Conservation (phyloP, 768 basidiomycete species). For the Phaffia tasmanica region DNA sequence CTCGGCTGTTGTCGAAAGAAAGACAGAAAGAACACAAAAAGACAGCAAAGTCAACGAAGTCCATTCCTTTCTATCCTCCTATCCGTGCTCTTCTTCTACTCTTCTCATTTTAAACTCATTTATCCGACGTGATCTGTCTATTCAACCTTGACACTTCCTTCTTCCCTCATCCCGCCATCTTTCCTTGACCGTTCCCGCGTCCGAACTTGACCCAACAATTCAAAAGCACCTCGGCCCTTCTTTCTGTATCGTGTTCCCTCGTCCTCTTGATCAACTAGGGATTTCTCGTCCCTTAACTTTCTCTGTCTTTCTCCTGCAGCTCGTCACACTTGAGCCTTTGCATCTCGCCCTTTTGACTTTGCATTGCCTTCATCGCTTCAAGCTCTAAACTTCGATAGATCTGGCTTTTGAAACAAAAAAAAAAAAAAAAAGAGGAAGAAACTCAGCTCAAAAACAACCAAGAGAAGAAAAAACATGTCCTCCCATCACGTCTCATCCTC, state of each 20-base stretch:
- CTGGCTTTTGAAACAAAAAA: no score
- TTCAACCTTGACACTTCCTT: not conserved
- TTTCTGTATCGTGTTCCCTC: not conserved
- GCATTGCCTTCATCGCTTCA: not conserved
- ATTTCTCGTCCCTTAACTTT: not conserved
- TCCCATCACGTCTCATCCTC: conserved; percentile 18
- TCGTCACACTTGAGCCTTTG: not conserved
- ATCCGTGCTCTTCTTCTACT: not conserved
- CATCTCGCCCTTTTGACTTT: not conserved
- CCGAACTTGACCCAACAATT: not conserved
- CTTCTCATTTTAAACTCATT: no score
- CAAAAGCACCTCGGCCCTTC: not conserved
- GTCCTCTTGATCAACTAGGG: not conserved
- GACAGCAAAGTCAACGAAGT: no score
- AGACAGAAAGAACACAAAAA: no score
- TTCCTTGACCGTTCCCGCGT: not conserved
- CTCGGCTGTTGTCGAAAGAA: no score
- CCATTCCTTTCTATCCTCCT: not conserved
- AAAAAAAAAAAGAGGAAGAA: no score
- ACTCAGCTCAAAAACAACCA: no score
- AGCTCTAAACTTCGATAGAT: not conserved
- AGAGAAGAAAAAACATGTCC: conserved; percentile 3
- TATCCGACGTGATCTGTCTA: no score
- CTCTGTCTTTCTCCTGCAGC: not conserved
- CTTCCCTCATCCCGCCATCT: not conserved